Evolutionary conservation across 192 early-diverging fungal genomes (phyloP), one percentile per base, ranked within the genome.

Genomic region (Backusella tuberculispora): DNA sequence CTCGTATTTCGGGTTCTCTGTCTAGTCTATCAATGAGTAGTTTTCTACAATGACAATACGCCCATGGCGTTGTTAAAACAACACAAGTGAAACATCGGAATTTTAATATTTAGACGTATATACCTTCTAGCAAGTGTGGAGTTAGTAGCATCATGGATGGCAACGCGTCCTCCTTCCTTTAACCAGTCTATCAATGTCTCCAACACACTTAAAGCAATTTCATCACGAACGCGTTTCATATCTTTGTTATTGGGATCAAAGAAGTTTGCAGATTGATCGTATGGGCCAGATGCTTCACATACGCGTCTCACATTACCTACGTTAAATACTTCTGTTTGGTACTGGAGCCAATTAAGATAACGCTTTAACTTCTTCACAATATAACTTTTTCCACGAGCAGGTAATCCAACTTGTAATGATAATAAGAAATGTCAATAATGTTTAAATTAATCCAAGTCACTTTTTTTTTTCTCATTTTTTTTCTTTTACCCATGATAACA

Each of bases 71-170:
- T 13, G 13, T 19, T 19, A 5, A 8, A 65, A 34, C 37, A 65
- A 65, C 7, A 65, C 42, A 42, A 44, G 38, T 40, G n/a, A 67
- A 44, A 42, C 34, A 5, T 0, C 14, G 0, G 38, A 21, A n/a
- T n/a, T 67, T 42, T 7, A n/a, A 67, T n/a, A 14, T 37, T 24
- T 19, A 83, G 48, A 12, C 4, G 0, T 4, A 29, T 37, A 60
- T 86, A 84, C 77, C 97, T 89, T 74, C 98, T 87, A 75, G 88
- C 87, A 17, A 92, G 79, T 0, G 95, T 98, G 46, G 97, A 97
- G 78, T 99, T 99, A 17, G 98, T 99, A 0, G 98, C 98, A 80
- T 99, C 98, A 79, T 94, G 92, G 71, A 94, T 93, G 48, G 94
- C 97, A 26, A 97, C 93, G 63, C 95, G 93, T n/a, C 94, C 95